Percentiles rank a stretch among this genome's conserved stretches.
Conservation (phyloP, 2,329 filamentous ascomycete genomes). For the Mycocentrospora acerina region DNA sequence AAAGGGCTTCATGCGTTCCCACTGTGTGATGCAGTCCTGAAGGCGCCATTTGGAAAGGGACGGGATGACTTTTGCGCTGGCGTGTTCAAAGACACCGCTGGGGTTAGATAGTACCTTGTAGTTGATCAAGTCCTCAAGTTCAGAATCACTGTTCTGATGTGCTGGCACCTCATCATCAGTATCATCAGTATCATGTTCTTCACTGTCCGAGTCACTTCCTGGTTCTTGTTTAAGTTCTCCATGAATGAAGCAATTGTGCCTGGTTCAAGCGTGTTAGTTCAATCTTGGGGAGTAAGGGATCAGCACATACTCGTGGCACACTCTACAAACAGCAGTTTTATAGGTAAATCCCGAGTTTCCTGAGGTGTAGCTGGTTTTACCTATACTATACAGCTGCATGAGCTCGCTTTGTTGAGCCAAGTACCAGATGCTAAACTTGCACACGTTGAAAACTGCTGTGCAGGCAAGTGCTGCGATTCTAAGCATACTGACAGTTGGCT, state of each 20-base stretch:
- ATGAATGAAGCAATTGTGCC: conserved; percentile 45
- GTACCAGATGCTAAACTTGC: conserved; percentile 45
- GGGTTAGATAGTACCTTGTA: conserved; percentile 24
- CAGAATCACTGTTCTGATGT: conserved; percentile 17
- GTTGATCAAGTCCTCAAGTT: conserved; percentile 27
- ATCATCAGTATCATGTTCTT: conserved; percentile 6
- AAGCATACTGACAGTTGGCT: conserved; percentile 21
- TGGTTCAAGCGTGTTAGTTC: conserved; percentile 9
- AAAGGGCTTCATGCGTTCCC: conserved; percentile 59
- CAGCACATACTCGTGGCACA: conserved; percentile 34
- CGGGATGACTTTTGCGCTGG: conserved; percentile 1
- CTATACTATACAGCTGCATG: conserved; percentile 8
- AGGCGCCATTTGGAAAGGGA: conserved; percentile 19
- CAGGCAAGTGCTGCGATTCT: conserved; percentile 40
- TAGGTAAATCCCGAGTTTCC: conserved; percentile 16
- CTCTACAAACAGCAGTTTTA: conserved; percentile 25
- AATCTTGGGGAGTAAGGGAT: background rate
- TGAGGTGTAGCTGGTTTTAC: conserved; percentile 4
- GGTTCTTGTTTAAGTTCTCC: conserved; percentile 42
- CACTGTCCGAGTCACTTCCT: conserved; percentile 3
- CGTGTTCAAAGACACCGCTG: conserved; percentile 6
- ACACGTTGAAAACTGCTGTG: conserved; percentile 37
- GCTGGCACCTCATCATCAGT: conserved; percentile 7
- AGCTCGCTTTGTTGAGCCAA: conserved; percentile 34
- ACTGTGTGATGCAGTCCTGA: conserved; percentile 49